Percentiles rank a stretch among this genome's conserved stretches.
phyloP scores from a whole-genome alignment of 768 basidiomycete genomes.

The Suillus bovinus region DNA sequence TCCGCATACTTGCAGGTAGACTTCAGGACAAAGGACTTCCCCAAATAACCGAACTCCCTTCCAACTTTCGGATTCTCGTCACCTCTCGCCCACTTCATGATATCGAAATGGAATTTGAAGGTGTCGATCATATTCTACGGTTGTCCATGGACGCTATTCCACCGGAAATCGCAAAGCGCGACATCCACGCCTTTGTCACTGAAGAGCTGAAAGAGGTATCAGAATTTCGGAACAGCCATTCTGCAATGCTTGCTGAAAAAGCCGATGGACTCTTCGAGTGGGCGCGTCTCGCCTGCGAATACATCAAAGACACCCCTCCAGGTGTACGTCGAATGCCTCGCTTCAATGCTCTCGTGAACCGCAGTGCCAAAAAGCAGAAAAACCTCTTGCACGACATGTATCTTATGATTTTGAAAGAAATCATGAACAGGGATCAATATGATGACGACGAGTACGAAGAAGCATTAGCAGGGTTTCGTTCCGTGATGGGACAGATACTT shows the following conservation, averaged over 20 bases:
- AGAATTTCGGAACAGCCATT: neutral
- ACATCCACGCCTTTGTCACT: neutral
- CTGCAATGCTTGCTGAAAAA: neutral
- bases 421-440: neutral
- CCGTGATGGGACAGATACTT: constrained; percentile 8
- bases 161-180: neutral
- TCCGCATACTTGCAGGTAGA: constrained; percentile 17
- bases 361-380: neutral
- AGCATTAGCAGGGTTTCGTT: neutral
- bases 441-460: neutral
- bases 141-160: constrained; percentile 1
- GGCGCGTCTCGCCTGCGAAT: constrained; percentile 9
- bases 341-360: neutral
- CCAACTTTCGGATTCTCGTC: constrained; percentile 11
- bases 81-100: constrained; percentile 13
- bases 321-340: too few species aligned
- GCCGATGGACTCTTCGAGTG: constrained; percentile 9
- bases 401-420: neutral
- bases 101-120: neutral
- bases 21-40: neutral
- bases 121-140: neutral
- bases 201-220: neutral
- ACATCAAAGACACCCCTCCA: too few species aligned
- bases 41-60: constrained; percentile 6
- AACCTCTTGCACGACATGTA: constrained; percentile 1